Percentiles rank a stretch among this genome's conserved stretches.
Conservation (phyloP, 1,139 yeast genomes). For the Hanseniaspora uvarum region DNA sequence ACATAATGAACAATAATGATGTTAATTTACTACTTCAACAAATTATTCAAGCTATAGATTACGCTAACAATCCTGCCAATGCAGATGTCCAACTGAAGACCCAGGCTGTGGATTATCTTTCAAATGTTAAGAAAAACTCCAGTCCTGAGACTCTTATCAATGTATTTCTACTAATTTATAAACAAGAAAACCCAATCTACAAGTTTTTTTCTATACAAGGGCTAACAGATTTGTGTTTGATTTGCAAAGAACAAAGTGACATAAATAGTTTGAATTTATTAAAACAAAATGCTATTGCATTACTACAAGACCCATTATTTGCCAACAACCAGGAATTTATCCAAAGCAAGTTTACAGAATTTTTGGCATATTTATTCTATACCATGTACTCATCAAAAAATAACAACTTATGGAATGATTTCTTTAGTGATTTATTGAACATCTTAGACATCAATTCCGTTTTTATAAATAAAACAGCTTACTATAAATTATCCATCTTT, state of each 20-base stretch:
- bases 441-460: slow-evolving; percentile 29
- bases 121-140: slow-evolving; percentile 60
- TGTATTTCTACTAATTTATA: slow-evolving; percentile 5
- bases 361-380: slow-evolving; percentile 62
- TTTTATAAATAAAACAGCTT: slow-evolving; percentile 37
- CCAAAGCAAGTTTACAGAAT: slow-evolving; percentile 69
- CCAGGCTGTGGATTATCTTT: slow-evolving; percentile 77
- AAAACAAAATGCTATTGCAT: slow-evolving; percentile 4
- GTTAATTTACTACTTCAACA: slow-evolving; percentile 57
- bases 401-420: slow-evolving; percentile 49
- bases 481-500: slow-evolving; percentile 35
- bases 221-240: slow-evolving; percentile 46
- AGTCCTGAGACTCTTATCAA: slow-evolving; percentile 46
- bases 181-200: slow-evolving; percentile 37
- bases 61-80: slow-evolving; percentile 73
- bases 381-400: slow-evolving; percentile 41
- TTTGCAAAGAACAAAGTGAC: slow-evolving; percentile 5
- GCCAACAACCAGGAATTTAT: slow-evolving; percentile 49
- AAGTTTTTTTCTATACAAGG: slow-evolving; percentile 79
- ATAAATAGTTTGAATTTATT: background rate
- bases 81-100: slow-evolving; percentile 52
- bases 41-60: slow-evolving; percentile 85
- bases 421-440: slow-evolving; percentile 54
- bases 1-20: slow-evolving; percentile 10
- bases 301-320: slow-evolving; percentile 22